Conservation (phyloP, 192 early-diverging fungal genomes). For the Gonapodya prolifera region DNA sequence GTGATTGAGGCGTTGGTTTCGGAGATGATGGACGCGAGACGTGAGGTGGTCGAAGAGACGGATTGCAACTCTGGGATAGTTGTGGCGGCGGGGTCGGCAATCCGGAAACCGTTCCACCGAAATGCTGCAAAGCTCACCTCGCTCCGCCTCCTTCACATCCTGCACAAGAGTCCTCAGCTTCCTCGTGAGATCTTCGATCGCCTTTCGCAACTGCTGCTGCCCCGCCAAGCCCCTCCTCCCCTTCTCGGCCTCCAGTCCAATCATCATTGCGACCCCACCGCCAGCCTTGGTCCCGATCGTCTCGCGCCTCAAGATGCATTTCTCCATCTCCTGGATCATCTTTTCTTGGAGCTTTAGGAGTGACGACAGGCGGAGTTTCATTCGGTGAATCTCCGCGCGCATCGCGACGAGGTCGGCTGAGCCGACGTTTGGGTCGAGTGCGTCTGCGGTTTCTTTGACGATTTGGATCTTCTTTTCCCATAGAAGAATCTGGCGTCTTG, state of each 20-base stretch:
- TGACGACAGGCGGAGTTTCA: constrained; percentile 41
- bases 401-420: constrained; percentile 48
- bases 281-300: constrained; percentile 34
- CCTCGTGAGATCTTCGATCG: constrained; percentile 34
- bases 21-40: too few relatives aligned
- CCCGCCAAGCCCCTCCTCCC: constrained; percentile 40
- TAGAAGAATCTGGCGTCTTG: constrained; percentile 50
- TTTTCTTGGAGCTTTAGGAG: constrained; percentile 51
- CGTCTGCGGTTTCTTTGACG: constrained; percentile 48
- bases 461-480: constrained; percentile 60
- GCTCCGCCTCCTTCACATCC: constrained; percentile 36
- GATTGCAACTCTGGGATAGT: too few relatives aligned
- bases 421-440: constrained; percentile 48
- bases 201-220: constrained; percentile 32
- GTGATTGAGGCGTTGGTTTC: too few relatives aligned
- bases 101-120: too few relatives aligned
- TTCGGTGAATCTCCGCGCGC: constrained; percentile 46
- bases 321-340: constrained; percentile 54
- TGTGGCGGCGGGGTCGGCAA: too few relatives aligned
- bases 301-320: constrained; percentile 40
- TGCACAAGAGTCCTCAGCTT: constrained; percentile 27
- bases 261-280: too few relatives aligned
- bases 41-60: too few relatives aligned
- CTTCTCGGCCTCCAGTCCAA: too few relatives aligned
- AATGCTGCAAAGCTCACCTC: too few relatives aligned